phyloP scores from a whole-genome alignment of 805 yeast species.

The Candida ulmi region DNA sequence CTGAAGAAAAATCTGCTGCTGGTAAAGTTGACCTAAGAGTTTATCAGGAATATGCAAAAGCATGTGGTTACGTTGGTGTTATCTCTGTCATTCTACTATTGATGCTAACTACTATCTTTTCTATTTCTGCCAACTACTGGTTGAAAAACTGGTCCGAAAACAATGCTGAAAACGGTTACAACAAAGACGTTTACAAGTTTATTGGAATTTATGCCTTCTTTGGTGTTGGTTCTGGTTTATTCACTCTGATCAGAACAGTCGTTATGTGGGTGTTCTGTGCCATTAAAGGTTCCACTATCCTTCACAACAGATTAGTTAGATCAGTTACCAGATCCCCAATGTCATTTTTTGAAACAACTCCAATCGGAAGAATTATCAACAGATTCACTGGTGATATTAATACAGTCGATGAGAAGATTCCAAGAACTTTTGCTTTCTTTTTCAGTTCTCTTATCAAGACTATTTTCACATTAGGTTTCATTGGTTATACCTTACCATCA shows the following conservation, averaged over 20 bases:
- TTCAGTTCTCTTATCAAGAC: slow-evolving; percentile 40
- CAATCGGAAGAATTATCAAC: slow-evolving; percentile 60
- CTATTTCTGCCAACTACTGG: slow-evolving; percentile 51
- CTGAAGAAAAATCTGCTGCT: slow-evolving; percentile 46
- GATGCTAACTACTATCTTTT: slow-evolving; percentile 30
- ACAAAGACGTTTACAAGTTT: slow-evolving; percentile 38
- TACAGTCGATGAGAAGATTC: slow-evolving; percentile 50
- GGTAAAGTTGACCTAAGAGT: slow-evolving; percentile 55
- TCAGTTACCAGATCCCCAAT: slow-evolving; percentile 55
- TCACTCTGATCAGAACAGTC: slow-evolving; percentile 40
- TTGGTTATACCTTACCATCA: slow-evolving; percentile 49
- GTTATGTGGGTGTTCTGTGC: slow-evolving; percentile 49
- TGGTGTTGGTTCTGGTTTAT: slow-evolving; percentile 47
- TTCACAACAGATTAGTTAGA: slow-evolving; percentile 53
- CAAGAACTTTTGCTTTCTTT: slow-evolving; percentile 46
- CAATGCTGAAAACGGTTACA: slow-evolving; percentile 34
- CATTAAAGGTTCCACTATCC: slow-evolving; percentile 45
- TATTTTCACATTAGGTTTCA: slow-evolving; percentile 43
- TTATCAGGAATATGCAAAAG: slow-evolving; percentile 49
- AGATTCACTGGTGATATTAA: slow-evolving; percentile 60
- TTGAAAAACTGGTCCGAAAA: slow-evolving; percentile 65
- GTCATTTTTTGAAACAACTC: slow-evolving; percentile 66
- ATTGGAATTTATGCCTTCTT: slow-evolving; percentile 50
- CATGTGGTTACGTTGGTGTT: slow-evolving; percentile 51
- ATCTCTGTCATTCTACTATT: slow-evolving; percentile 31